A percentile compares a stretch with the other conserved stretches of the same genome.
Conservation (phyloP, 139 green algal genomes). For the Volvox africanus region DNA sequence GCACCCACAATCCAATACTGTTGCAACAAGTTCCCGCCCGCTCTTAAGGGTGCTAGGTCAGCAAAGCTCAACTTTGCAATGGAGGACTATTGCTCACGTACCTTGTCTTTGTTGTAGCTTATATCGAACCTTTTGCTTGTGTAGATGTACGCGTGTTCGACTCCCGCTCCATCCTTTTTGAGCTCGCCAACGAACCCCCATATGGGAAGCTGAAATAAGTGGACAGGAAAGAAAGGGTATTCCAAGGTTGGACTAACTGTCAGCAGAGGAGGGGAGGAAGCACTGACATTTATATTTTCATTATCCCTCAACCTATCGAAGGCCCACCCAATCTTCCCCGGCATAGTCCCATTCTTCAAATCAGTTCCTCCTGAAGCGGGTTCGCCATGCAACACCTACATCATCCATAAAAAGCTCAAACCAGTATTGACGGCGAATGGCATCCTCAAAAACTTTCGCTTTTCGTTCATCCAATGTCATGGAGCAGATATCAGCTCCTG, state of each 20-base stretch:
- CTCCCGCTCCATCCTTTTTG: constrained; percentile 56
- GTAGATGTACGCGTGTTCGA: constrained; percentile 86
- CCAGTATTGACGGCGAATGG: constrained; percentile 84
- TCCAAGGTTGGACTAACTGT: no score
- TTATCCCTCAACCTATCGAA: no score
- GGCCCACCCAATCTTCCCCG: no score
- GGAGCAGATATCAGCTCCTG: constrained; percentile 74
- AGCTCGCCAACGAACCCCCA: constrained; percentile 94
- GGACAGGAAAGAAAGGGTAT: no score
- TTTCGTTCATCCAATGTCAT: constrained; percentile 72
- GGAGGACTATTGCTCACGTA: constrained; percentile 49
- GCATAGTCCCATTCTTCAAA: no score
- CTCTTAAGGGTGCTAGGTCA: background rate
- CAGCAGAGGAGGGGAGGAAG: no score
- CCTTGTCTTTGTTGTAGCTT: constrained; percentile 91
- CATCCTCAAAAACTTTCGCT: constrained; percentile 79
- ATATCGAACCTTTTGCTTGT: constrained; percentile 96
- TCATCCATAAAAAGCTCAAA: constrained; percentile 81
- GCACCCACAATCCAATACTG: no score
- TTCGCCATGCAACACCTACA: constrained; percentile 3
- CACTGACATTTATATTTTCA: no score
- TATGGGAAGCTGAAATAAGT: constrained; percentile 84
- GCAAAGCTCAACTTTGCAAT: background rate
- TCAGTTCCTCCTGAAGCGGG: no score
- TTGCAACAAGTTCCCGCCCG: no score